Conservation (phyloP, 2,329 filamentous ascomycete species). For the Talaromyces verruculosus region DNA sequence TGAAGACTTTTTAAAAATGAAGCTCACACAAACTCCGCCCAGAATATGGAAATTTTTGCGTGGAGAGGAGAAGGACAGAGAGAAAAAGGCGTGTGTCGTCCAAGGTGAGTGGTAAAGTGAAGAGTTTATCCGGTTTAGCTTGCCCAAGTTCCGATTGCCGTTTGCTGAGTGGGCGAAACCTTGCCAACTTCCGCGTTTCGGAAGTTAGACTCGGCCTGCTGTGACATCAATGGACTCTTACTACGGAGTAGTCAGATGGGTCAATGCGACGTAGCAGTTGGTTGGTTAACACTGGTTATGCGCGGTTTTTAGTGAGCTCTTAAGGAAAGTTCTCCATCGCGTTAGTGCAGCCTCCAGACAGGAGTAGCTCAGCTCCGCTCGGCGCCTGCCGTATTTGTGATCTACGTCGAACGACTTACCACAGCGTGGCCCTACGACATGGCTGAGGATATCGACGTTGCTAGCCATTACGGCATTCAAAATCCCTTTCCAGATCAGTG, state of each 20-base stretch:
- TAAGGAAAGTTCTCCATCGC: not conserved
- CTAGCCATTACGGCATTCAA: conserved; percentile 86
- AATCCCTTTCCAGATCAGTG: conserved; percentile 78
- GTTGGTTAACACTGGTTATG: not conserved
- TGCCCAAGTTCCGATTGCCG: conserved; percentile 20
- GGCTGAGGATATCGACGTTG: conserved; percentile 71
- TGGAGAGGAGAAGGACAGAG: conserved; percentile 12
- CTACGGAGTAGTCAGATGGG: not conserved
- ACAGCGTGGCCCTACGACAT: conserved; percentile 36
- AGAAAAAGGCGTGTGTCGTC: conserved; percentile 9
- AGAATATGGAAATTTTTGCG: conserved; percentile 3
- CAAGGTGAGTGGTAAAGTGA: conserved; percentile 7
- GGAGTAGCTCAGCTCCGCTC: conserved; percentile 1
- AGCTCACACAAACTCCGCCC: conserved; percentile 16
- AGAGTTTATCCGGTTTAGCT: conserved; percentile 22
- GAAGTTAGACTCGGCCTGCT: conserved; percentile 19
- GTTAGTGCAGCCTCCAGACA: conserved; percentile 1
- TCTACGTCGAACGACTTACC: not conserved
- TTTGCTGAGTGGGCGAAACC: conserved; percentile 5
- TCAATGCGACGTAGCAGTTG: conserved; percentile 13
- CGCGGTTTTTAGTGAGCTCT: not conserved
- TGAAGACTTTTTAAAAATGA: conserved; percentile 13
- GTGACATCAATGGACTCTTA: conserved; percentile 8
- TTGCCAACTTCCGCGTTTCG: conserved; percentile 25
- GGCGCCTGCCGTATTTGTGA: not conserved